phyloP scores from a whole-genome alignment of 2,329 filamentous ascomycete genomes.

The Leptosphaerulina australis region DNA sequence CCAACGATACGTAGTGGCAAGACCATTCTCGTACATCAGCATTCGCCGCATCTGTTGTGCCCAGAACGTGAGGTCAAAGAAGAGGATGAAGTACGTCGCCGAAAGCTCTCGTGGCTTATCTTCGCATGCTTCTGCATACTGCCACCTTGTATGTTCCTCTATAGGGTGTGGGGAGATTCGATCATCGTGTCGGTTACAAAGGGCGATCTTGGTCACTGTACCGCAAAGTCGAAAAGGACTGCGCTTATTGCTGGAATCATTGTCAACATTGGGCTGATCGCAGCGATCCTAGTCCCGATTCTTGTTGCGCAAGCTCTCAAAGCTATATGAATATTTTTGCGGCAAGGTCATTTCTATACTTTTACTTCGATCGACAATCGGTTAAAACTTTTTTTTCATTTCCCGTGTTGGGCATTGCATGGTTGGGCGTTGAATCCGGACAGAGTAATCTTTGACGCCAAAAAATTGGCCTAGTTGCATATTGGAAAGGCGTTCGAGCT shows the following conservation, averaged over 20 bases:
- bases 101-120: slow-evolving; percentile 43
- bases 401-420: slow-evolving; percentile 20
- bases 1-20: slow-evolving; percentile 17
- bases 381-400: not conserved
- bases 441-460: not conserved
- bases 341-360: not conserved
- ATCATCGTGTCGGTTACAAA: slow-evolving; percentile 40
- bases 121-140: slow-evolving; percentile 43
- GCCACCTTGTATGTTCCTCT: slow-evolving; percentile 46
- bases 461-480: slow-evolving; percentile 2
- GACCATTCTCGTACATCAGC: slow-evolving; percentile 3
- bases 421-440: slow-evolving; percentile 1
- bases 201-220: slow-evolving; percentile 40
- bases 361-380: not conserved
- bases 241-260: slow-evolving; percentile 40
- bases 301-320: slow-evolving; percentile 30
- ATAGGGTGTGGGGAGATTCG: slow-evolving; percentile 42
- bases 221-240: slow-evolving; percentile 37
- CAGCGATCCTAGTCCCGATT: slow-evolving; percentile 36
- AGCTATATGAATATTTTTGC: slow-evolving; percentile 16
- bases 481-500: slow-evolving; percentile 4
- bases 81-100: slow-evolving; percentile 36
- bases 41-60: slow-evolving; percentile 42
- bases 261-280: slow-evolving; percentile 34
- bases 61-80: slow-evolving; percentile 31